Conservation (phyloP, 2,329 filamentous ascomycete species). For the Colletotrichum graminicola region DNA sequence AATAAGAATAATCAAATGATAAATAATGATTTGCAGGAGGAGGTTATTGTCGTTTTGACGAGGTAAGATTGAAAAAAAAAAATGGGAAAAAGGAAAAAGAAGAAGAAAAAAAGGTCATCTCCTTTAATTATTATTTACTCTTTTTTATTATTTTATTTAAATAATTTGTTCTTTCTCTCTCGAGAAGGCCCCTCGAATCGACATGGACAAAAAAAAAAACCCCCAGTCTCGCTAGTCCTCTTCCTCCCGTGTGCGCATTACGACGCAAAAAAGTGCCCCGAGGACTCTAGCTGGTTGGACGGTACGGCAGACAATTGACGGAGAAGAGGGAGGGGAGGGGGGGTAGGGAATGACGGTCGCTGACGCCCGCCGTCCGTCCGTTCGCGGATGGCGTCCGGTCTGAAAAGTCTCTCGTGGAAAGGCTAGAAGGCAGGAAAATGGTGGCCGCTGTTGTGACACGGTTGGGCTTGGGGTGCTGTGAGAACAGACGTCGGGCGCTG, state of each 20-base stretch:
- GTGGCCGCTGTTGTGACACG: constrained; percentile 5
- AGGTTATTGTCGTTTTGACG: background rate
- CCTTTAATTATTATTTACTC: too few species aligned
- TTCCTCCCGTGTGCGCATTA: background rate
- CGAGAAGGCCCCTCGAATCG: background rate
- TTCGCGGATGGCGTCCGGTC: constrained; percentile 19
- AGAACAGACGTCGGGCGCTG: constrained; percentile 33
- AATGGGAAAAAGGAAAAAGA: too few species aligned
- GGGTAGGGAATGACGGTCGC: background rate
- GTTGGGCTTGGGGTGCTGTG: constrained; percentile 18
- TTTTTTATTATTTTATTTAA: too few species aligned
- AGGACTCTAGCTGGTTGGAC: background rate
- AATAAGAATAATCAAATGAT: background rate
- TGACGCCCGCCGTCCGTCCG: constrained; percentile 6
- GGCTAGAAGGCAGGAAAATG: constrained; percentile 13
- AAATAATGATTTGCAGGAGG: background rate
- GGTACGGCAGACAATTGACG: background rate
- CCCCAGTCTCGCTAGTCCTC: background rate
- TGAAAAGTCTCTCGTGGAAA: constrained; percentile 22
- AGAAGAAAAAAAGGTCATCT: too few species aligned
- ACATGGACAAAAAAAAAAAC: constrained; percentile 10
- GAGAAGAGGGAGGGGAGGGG: background rate
- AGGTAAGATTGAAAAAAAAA: background rate
- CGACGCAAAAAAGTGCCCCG: background rate
- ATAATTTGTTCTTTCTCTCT: too few species aligned